Conservation (phyloP, 164 flowering plant genomes). For the Annona squamosa region DNA sequence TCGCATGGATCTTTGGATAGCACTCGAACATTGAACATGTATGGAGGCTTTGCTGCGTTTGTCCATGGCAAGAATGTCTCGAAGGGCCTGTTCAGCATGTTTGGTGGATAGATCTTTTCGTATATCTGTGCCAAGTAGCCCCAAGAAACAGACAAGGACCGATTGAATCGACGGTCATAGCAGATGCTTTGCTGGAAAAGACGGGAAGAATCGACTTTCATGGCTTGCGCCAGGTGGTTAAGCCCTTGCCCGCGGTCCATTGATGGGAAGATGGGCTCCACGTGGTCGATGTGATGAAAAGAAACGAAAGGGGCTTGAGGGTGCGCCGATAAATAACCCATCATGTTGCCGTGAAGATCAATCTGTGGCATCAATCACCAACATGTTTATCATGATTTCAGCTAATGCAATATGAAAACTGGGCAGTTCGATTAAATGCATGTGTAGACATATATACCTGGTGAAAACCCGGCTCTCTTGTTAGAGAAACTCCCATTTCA, state of each 20-base stretch:
- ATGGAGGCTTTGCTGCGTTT: conserved; percentile 16
- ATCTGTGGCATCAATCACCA: conserved; percentile 26
- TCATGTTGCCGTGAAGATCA: conserved; percentile 48
- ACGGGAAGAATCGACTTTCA: conserved; percentile 34
- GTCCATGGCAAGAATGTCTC: conserved; percentile 56
- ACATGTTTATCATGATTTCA: no score
- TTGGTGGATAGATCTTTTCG: conserved; percentile 37
- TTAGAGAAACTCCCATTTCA: conserved; percentile 53
- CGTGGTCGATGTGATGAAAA: conserved; percentile 61
- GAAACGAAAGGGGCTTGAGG: conserved; percentile 48
- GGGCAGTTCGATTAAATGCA: background rate
- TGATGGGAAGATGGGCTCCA: conserved; percentile 58
- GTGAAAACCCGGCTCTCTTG: conserved; percentile 51
- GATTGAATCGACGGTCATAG: conserved; percentile 45
- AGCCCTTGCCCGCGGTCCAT: conserved; percentile 39
- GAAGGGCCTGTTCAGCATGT: conserved; percentile 35
- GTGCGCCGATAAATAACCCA: conserved; percentile 57
- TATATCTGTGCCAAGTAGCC: conserved; percentile 63
- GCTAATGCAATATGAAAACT: background rate
- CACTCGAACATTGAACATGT: conserved; percentile 46
- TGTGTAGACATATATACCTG: conserved; percentile 27
- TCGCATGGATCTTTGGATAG: conserved; percentile 39
- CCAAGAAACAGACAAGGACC: conserved; percentile 72
- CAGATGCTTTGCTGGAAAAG: conserved; percentile 61
- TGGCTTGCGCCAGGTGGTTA: conserved; percentile 43